These are phyloP conservation scores for Triticum timopheevii DNA, from an alignment of 176 grass and related monocot genomes.

Conservation along the genomic window DNA sequence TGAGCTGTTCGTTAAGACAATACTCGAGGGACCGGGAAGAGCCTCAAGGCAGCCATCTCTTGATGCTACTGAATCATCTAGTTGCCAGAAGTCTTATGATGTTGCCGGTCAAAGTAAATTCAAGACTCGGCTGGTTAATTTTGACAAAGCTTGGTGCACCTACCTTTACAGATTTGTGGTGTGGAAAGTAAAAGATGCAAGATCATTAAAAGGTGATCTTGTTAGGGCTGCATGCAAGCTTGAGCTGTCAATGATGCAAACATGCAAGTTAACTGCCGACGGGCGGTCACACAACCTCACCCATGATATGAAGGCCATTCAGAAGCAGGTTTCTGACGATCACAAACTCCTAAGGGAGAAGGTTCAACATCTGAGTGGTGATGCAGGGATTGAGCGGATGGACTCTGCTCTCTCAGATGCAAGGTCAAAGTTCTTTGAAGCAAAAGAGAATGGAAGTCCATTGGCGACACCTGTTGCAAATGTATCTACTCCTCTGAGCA, in stretches of 20 bases:
- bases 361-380: slow-evolving; percentile 80
- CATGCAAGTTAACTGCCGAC: slow-evolving; percentile 60
- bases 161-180: slow-evolving; percentile 95
- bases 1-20: slow-evolving; percentile 60
- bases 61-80: neutral
- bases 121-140: slow-evolving; percentile 51
- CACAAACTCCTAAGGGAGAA: slow-evolving; percentile 87
- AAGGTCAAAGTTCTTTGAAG: slow-evolving; percentile 84
- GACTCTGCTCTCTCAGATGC: slow-evolving; percentile 74
- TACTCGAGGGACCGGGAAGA: slow-evolving; percentile 49
- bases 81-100: neutral
- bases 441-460: slow-evolving; percentile 63
- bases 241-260: slow-evolving; percentile 98
- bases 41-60: slow-evolving; percentile 23
- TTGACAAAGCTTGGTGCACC: slow-evolving; percentile 78
- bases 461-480: slow-evolving; percentile 55
- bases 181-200: slow-evolving; percentile 98
- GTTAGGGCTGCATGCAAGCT: slow-evolving; percentile 90
- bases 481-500: slow-evolving; percentile 49
- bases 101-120: slow-evolving; percentile 41
- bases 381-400: slow-evolving; percentile 80
- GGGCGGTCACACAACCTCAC: slow-evolving; percentile 58
- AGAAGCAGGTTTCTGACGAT: slow-evolving; percentile 90
- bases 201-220: slow-evolving; percentile 86
- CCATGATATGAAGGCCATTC: slow-evolving; percentile 92